Percentiles rank a stretch among this genome's conserved stretches.
Conservation (phyloP, 306 rosid genomes). For the Senna tora region DNA sequence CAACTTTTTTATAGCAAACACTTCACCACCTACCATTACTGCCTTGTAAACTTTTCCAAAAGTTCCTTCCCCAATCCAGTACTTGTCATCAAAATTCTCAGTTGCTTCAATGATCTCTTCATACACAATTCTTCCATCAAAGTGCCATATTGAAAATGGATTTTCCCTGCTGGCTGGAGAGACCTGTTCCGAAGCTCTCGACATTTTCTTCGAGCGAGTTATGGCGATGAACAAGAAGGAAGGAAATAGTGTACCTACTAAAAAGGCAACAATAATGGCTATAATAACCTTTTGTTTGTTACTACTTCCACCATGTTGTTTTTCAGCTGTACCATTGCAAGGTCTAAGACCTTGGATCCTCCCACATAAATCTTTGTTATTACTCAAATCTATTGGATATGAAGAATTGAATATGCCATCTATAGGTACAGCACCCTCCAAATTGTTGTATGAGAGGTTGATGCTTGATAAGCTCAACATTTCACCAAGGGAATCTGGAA, state of each 20-base stretch:
- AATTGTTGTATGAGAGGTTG: background rate
- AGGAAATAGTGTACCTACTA: too few relatives aligned
- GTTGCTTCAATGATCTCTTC: slow-evolving; percentile 35
- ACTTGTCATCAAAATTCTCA: slow-evolving; percentile 24
- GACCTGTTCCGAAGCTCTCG: background rate
- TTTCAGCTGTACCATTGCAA: background rate
- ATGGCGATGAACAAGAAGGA: too few relatives aligned
- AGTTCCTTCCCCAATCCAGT: slow-evolving; percentile 37
- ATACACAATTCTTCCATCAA: slow-evolving; percentile 32
- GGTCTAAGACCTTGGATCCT: slow-evolving; percentile 10
- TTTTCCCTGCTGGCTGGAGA: background rate
- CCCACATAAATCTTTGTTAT: background rate
- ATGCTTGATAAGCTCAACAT: slow-evolving; percentile 3
- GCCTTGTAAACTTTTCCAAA: slow-evolving; percentile 9
- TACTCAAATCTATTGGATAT: background rate
- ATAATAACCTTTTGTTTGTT: background rate
- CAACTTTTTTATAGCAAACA: slow-evolving; percentile 40
- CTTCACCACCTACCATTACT: slow-evolving; percentile 16
- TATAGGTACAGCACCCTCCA: background rate
- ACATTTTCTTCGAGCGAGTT: too few relatives aligned
- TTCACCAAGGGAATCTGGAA: background rate
- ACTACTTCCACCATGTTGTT: too few relatives aligned
- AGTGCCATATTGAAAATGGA: slow-evolving; percentile 28
- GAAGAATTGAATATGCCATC: background rate
- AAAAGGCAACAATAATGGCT: background rate